Evolutionary conservation across 2,329 filamentous ascomycete species (phyloP), one percentile per base, ranked within the genome.

Genomic region (Nemania abortiva): DNA sequence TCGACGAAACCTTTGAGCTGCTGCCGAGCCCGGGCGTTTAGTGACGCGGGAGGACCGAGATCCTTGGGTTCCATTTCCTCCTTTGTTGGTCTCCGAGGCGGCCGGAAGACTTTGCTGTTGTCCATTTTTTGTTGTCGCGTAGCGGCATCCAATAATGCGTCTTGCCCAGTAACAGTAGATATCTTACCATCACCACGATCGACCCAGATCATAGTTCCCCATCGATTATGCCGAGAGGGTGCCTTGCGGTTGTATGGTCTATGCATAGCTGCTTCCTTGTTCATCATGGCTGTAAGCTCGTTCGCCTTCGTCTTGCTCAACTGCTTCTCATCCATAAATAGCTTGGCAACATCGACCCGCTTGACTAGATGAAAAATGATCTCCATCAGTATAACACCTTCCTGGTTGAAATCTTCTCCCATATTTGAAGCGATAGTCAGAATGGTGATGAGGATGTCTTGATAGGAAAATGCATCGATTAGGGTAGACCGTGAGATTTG

Each of bases 151-250:
- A 90, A 88, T 53, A 99, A 87, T 4, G 92, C 92, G 74, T 94
- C 91, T 78, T 98, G 95, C 0, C 96, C 96, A 0, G 94, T 95
- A 1, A 99, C 87, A 0, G 95, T 94, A 0, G 93, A 92, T 75
- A 96, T 88, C 76, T 95, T 95, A 59, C 92, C 90, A 74, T 95
- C 92, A 57, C 94, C 92, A 65, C 95, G 87, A 82, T 97, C 94
- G 45, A 99, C 89, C 95, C 95, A 98, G 39, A 98, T 90, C 93
- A 98, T 98, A 11, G 95, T 97, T 2, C 96, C 96, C 76, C 98
- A 99, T 39, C 96, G 89, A 74, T 95, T 97, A 80, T 99, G 96
- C 56, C 96, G 86, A 2, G 94, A 95, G 0, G 95, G 93, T 2
- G 92, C 92, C 77, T 90, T 90, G 74, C 90, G 91, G 63, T 91